Evolutionary conservation across 306 rosid species (phyloP), one percentile per base, ranked within the genome.

Genomic region (Begonia loranthoides): DNA sequence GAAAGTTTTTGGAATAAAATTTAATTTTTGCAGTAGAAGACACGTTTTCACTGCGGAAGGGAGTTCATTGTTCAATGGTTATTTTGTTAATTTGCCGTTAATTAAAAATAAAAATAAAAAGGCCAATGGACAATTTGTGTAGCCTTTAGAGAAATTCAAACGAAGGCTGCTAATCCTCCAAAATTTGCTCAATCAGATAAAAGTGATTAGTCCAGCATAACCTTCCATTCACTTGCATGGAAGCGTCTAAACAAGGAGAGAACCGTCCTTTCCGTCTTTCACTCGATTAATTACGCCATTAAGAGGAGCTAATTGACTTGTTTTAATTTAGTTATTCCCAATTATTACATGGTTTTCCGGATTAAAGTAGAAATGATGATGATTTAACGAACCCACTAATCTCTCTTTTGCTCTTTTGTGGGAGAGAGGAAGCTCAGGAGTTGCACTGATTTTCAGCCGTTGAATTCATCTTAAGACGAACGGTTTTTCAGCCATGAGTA

Each of bases 391-490:
- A 59, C 39, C 71, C 93, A 67, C 67, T 70, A 73, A 89, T 84
- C 72, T 64, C 89, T 79, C 82, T 61, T 52, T 63, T 62, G 38
- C 48, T 50, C 72, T 63, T 70, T 73, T 62, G 64, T 58, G 34
- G 46, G 38, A 53, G 54, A 58, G 65, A 49, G 65, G 95, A 78
- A 85, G 71, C 61, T 68, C 59, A 76, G 71, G 84, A 73, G 95
- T 89, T 82, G 73, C 87, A 65, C 9, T 38, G 56, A 39, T 28
- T 21, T 13, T 14, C 45, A 61, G 50, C 79, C 88, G 69, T 63
- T 45, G 40, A 80, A 75, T 81, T 1, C 9, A 41, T 5, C 51
- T 52, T 56, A 46, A 16, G 64, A 75, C 69, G 67, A 46, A 73
- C 59, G 71, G 70, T 65, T 62, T 9, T 51, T 59, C 54, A 41